Percentiles rank a stretch among this genome's conserved stretches.
These are phyloP conservation scores for Paraglomus occultum DNA, from an alignment of 192 early-diverging fungal species.

Conservation along the genomic window DNA sequence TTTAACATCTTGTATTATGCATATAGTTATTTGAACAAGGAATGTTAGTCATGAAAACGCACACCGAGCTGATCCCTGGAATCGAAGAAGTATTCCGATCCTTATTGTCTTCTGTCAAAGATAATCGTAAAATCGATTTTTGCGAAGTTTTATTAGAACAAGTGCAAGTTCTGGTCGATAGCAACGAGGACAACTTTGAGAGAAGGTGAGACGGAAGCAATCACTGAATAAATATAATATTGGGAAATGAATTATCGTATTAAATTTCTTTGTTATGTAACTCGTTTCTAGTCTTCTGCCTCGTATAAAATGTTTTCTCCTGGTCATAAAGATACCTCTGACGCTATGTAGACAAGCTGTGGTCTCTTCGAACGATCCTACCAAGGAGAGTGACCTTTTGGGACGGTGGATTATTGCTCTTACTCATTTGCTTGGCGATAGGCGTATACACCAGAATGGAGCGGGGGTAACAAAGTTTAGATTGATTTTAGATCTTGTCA, in stretches of 20 bases:
- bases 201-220: not conserved
- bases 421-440: not conserved
- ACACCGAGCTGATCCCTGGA: not conserved
- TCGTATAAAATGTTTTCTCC: conserved; percentile 17
- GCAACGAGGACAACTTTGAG: not conserved
- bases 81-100: conserved; percentile 26
- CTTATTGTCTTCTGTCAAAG: conserved; percentile 3
- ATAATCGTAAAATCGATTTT: conserved; percentile 18
- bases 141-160: conserved; percentile 11
- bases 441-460: conserved; percentile 13
- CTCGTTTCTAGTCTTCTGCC: conserved; percentile 2
- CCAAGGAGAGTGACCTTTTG: not conserved
- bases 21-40: conserved; percentile 15
- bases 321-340: not conserved
- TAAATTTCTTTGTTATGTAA: not conserved
- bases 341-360: not conserved
- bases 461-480: conserved; percentile 13
- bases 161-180: conserved; percentile 7
- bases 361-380: not conserved
- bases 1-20: not conserved
- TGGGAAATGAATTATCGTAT: not conserved
- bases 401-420: conserved; percentile 10
- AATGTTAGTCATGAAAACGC: not conserved
- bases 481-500: conserved; percentile 22
- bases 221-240: not conserved